Evolutionary conservation across 345 rosid species (phyloP).

Genomic region (Linum lewisii): DNA sequence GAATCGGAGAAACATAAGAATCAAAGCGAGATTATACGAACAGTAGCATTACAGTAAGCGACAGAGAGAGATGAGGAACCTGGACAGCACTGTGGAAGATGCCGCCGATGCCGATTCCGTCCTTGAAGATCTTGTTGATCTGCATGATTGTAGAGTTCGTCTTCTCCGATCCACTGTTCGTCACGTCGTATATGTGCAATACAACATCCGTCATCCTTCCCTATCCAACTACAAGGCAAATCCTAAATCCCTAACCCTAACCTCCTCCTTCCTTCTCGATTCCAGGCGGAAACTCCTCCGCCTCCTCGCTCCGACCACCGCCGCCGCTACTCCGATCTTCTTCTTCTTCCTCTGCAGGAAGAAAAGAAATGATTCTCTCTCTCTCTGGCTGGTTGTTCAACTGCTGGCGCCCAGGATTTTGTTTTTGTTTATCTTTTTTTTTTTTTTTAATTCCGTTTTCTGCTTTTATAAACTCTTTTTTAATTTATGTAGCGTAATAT

Average conservation of each 20-base stretch:
- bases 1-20: background rate
- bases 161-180: conserved; percentile 95
- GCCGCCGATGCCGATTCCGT: conserved; percentile 90
- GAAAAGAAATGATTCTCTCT: too few species aligned
- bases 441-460: too few species aligned
- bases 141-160: conserved; percentile 81
- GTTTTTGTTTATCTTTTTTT: too few species aligned
- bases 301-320: background rate
- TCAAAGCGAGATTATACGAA: background rate
- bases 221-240: background rate
- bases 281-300: conserved; percentile 7
- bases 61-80: conserved; percentile 25
- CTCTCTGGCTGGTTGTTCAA: too few species aligned
- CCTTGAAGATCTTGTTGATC: conserved; percentile 93
- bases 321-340: background rate
- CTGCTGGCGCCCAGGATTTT: too few species aligned
- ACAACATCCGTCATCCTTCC: conserved; percentile 64
- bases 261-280: background rate
- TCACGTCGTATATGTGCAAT: conserved; percentile 84
- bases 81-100: conserved; percentile 97
- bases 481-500: too few species aligned
- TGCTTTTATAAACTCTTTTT: too few species aligned
- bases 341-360: background rate
- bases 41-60: background rate
- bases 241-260: conserved; percentile 17